Evolutionary conservation across 768 basidiomycete species (phyloP), one percentile per base, ranked within the genome.

Genomic region (Pholiota molesta): DNA sequence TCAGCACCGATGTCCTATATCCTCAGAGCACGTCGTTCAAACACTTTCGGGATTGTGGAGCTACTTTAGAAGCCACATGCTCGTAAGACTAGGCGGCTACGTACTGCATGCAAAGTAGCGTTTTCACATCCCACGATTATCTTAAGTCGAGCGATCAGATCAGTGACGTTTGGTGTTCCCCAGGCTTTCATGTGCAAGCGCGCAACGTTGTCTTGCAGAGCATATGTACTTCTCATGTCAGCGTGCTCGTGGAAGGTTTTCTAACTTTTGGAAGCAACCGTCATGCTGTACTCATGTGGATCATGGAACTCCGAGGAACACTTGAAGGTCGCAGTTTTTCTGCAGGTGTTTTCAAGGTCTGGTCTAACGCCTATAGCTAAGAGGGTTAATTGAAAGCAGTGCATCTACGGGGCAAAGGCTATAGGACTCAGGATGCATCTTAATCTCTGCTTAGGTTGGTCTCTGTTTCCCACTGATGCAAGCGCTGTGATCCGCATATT

Each of bases 151-250:
- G 26, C 40, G 19, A 56, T 56, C 35, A 55, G 33, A 31, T 35
- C 40, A 19, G n/a, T 35, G 40, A 37, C 55, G 39, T 35, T 17
- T 23, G 11, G 35, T 44, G 55, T 28, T 44, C 37, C 40, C 39
- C 23, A 44, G 21, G 9, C n/a, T 4, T 3, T 44, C 21, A 19
- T 44, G 26, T 28, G 14, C 47, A 49, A 49, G 47, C 47, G 47
- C 47, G 47, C 47, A 26, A 19, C 23, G 21, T 49, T 49, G 47
- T 26, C 47, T 49, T 26, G 23, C 28, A 49, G 16, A 44, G 23
- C 40, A 7, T 42, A 11, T 21, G 13, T 5, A n/a, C 55, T 56
- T 56, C 55, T 56, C 55, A 56, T 56, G 55, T 56, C 55, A 56
- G 17, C 9, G 13, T 21, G 40, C 26, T 23, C 55, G 55, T 56